Evolutionary conservation across 2,329 filamentous ascomycete species (phyloP), one percentile per base, ranked within the genome.

Genomic region (Ophiostoma triangulosporum): DNA sequence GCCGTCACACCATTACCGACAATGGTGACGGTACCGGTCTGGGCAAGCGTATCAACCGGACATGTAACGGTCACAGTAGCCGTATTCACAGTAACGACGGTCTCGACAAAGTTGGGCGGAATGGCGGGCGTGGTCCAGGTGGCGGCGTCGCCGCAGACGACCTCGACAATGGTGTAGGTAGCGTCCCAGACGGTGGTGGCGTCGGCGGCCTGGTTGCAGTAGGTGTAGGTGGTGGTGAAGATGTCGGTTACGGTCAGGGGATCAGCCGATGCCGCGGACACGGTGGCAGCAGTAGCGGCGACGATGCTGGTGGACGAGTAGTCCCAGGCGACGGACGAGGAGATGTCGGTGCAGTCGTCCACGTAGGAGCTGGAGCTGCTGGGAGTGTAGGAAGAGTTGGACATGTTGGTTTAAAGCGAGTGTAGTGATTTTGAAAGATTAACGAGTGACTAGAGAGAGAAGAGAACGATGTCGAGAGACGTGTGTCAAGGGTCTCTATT

Each of bases 111-210:
- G 59, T 58, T 58, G 55, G 59, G 59, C 22, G 57, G 59, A 15
- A 56, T n/a, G 3, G 45, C 22, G 8, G 59, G 64, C 14, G 68
- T 65, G 17, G 64, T 65, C 74, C 73, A 78, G 26, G 70, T 65
- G 3, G 56, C 63, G 60, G 69, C 59, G 52, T 70, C 66, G 33
- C 63, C 66, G 32, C 76, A 64, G 22, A 67, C 66, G 27, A 63
- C 64, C 60, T 70, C 64, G 8, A 60, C 61, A 59, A 72, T 59
- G 51, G 68, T 72, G 63, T 71, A 72, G 31, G 66, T 68, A 32
- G 69, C 68, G 35, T 64, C 54, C 69, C 69, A 70, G 48, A 59
- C 55, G 57, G 64, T 61, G n/a, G 65, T 68, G 54, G 64, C 60
- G 59, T 67, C 68, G 52, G 68, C 68, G 9, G 69, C 69, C 27